Evolutionary conservation across 306 rosid genomes (phyloP), one percentile per base, ranked within the genome.

Genomic region (Neltuma alba): DNA sequence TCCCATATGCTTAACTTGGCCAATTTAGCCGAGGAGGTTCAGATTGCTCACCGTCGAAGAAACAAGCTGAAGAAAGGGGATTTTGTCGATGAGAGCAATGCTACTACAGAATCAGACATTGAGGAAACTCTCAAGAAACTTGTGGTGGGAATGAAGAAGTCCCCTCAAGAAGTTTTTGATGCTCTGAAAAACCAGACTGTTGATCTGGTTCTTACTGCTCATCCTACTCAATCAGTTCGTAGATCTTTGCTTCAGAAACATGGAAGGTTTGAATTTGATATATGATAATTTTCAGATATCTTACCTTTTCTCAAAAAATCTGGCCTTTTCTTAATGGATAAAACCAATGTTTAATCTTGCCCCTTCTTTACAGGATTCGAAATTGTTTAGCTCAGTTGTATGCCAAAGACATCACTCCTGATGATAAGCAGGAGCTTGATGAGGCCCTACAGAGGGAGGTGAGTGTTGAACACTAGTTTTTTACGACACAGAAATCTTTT

Each of bases 11-110:
- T 96, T 89, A 96, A 90, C 89, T 86, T 96, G 84, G 99, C 99
- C 75, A 96, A 96, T 92, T 90, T 96, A 85, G 99, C 99, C 14
- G 99, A 95, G 90, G 98, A 95, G 88, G 98, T 96, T 81, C 98
- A 96, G 89, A 96, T 96, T 86, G 89, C 99, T 67, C 84, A 79
- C 41, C 97, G 98, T 31, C 83, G 98, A 73, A 85, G 96, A 76
- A 91, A 89, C 93, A 96, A 96, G 87, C 78, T 96, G 87, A 96
- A 96, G 76, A 93, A 91, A 81, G 97, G 99, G 3, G 96, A 88
- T 79, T 91, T 96, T 28, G 84, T 74, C 6, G 99, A 96, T 72
- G 99, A 96, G 85, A 90, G 71, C 77, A 90, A 90, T 81, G 99
- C 99, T 52, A 84, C 99, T 5, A 96, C 99, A 2, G 99, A 96